phyloP scores from a whole-genome alignment of 163 green algal species.

The Chloroidium sp. region DNA sequence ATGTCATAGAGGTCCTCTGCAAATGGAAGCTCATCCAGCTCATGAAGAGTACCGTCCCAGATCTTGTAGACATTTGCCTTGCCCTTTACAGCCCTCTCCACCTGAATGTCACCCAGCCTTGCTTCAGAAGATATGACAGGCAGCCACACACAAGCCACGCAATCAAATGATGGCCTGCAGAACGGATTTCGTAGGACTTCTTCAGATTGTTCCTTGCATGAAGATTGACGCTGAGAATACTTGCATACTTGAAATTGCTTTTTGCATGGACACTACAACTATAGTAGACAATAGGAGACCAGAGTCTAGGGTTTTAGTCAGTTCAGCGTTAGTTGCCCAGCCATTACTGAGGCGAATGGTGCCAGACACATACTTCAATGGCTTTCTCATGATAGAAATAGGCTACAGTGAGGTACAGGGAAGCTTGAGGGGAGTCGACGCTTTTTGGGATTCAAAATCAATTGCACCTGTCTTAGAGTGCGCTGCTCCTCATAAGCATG shows the following conservation, averaged over 20 bases:
- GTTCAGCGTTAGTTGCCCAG: no score
- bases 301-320: no score
- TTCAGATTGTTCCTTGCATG: background rate
- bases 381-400: no score
- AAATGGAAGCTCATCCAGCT: slow-evolving; percentile 77
- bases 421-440: no score
- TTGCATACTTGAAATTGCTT: slow-evolving; percentile 14
- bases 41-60: slow-evolving; percentile 81
- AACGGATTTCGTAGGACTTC: background rate
- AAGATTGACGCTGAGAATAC: background rate
- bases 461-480: no score
- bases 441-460: no score
- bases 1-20: slow-evolving; percentile 28
- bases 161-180: background rate
- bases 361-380: no score
- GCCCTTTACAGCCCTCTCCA: slow-evolving; percentile 20
- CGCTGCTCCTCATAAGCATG: no score
- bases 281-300: no score
- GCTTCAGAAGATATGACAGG: background rate
- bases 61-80: slow-evolving; percentile 46
- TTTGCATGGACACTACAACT: background rate
- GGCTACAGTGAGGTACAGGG: no score
- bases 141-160: background rate
- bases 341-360: no score
- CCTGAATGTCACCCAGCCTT: slow-evolving; percentile 7